Conservation (phyloP, 306 rosid genomes). For the Lagenaria siceraria region DNA sequence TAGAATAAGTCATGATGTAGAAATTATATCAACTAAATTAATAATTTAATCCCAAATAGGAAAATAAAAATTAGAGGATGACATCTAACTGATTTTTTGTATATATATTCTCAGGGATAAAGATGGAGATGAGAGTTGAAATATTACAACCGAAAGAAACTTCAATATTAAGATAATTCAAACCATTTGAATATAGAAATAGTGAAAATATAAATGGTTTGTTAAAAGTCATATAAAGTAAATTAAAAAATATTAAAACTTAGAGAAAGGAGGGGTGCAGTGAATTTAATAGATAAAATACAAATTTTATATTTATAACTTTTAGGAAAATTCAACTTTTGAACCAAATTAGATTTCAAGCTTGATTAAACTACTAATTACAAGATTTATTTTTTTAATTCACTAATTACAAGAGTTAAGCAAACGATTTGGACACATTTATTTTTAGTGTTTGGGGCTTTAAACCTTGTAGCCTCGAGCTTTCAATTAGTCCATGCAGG, state of each 20-base stretch:
- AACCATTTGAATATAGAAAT: not conserved
- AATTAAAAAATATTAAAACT: not conserved
- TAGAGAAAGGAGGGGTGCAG: not conserved
- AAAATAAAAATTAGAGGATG: not conserved
- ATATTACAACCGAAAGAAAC: not conserved
- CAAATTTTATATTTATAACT: not conserved
- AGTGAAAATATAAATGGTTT: not conserved
- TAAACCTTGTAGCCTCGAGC: too few species aligned
- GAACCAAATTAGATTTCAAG: not conserved
- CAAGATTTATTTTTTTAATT: too few species aligned
- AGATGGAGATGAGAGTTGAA: not conserved
- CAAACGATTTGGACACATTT: not conserved
- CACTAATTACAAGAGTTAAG: not conserved
- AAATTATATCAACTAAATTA: not conserved
- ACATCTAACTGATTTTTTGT: not conserved
- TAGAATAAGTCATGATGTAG: too few species aligned
- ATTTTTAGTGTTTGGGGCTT: not conserved
- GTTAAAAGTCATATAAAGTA: not conserved
- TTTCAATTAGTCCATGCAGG: too few species aligned
- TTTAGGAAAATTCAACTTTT: not conserved
- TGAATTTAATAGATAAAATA: not conserved
- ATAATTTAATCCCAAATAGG: not conserved
- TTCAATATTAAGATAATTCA: not conserved
- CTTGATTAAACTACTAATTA: not conserved
- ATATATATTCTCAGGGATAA: not conserved